Evolutionary conservation across 1,139 yeast genomes (phyloP).

Genomic region (Lodderomyces orthopsilosis): DNA sequence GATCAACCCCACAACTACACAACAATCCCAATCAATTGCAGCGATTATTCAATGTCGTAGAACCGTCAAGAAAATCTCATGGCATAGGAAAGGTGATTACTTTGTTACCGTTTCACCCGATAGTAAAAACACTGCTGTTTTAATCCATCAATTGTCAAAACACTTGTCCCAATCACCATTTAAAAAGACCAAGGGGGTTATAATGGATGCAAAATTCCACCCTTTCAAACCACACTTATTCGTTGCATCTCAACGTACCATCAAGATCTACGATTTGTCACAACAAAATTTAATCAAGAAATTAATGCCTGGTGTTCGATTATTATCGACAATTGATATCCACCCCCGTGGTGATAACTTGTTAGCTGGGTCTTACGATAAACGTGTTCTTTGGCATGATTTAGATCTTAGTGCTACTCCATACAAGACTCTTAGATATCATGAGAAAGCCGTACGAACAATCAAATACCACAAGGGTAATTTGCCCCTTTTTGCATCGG

Average conservation of each 20-base stretch:
- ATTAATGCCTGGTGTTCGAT: slow-evolving; percentile 91
- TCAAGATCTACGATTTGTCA: slow-evolving; percentile 85
- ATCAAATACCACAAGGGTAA: slow-evolving; percentile 82
- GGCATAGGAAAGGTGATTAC: slow-evolving; percentile 98
- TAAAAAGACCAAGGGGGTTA: slow-evolving; percentile 86
- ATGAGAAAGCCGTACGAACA: slow-evolving; percentile 88
- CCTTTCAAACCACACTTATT: slow-evolving; percentile 93
- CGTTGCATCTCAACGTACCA: slow-evolving; percentile 90
- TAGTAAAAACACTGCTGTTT: slow-evolving; percentile 81
- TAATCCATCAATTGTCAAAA: slow-evolving; percentile 91
- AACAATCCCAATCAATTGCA: slow-evolving; percentile 64
- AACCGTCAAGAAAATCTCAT: slow-evolving; percentile 76
- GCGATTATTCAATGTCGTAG: slow-evolving; percentile 68
- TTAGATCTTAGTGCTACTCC: slow-evolving; percentile 87
- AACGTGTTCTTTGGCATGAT: slow-evolving; percentile 97
- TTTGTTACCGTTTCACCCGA: slow-evolving; percentile 93
- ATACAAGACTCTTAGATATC: slow-evolving; percentile 92
- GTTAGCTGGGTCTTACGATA: slow-evolving; percentile 89
- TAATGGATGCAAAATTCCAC: slow-evolving; percentile 95
- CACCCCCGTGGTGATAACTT: slow-evolving; percentile 97
- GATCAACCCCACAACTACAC: slow-evolving; percentile 73
- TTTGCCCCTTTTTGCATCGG: slow-evolving; percentile 89
- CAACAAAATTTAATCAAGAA: slow-evolving; percentile 82
- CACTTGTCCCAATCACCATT: slow-evolving; percentile 98
- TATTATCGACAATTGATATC: slow-evolving; percentile 87